A percentile compares a stretch with the other conserved stretches of the same genome.
Conservation (phyloP, 164 flowering plant species). For the Magnolia kwangsiensis region DNA sequence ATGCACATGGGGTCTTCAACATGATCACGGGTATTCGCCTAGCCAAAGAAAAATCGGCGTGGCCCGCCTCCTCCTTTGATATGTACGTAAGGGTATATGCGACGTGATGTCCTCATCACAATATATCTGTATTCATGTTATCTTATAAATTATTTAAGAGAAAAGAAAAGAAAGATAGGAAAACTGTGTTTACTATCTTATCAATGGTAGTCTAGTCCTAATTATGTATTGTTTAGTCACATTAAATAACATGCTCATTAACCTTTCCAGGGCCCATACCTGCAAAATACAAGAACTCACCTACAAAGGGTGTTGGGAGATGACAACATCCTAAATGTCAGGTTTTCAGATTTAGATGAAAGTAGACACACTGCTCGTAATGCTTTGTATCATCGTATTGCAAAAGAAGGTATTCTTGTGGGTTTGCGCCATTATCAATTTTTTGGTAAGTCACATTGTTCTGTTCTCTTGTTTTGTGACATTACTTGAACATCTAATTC, state of each 20-base stretch:
- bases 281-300: constrained; percentile 43
- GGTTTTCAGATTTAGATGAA: constrained; percentile 37
- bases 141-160: no score
- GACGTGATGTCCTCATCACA: no score
- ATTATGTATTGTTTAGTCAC: background rate
- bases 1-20: no score
- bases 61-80: no score
- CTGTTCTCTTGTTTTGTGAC: background rate
- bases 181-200: no score
- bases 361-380: background rate
- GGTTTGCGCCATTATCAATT: constrained; percentile 58
- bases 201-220: no score
- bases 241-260: background rate
- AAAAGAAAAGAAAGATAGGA: no score
- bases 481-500: background rate
- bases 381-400: constrained; percentile 26
- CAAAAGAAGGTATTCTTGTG: constrained; percentile 58
- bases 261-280: constrained; percentile 57
- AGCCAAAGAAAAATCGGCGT: no score
- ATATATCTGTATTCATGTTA: no score
- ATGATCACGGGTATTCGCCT: no score
- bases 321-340: constrained; percentile 62
- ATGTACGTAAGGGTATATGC: no score
- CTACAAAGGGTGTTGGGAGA: constrained; percentile 73
- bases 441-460: constrained; percentile 50